phyloP scores from a whole-genome alignment of 2,329 filamentous ascomycete species.

The Fusarium tanahbumbuense region DNA sequence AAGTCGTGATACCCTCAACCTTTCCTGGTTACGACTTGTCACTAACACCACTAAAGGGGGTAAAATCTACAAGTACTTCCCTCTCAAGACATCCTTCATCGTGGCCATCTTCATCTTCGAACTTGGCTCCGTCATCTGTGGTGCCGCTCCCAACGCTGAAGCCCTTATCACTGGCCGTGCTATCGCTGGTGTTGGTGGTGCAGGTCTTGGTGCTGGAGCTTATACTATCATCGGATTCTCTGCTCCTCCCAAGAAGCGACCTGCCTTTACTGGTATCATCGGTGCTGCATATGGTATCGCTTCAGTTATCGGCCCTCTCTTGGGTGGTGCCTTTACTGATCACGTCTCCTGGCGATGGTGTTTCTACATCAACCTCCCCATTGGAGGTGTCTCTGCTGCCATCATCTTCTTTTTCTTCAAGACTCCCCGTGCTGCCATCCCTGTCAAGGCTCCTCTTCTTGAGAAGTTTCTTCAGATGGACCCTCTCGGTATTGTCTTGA shows the following conservation, averaged over 20 bases:
- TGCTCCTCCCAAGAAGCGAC: conserved; percentile 51
- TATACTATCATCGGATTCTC: conserved; percentile 63
- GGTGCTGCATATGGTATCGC: conserved; percentile 53
- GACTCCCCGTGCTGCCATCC: conserved; percentile 54
- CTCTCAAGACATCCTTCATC: conserved; percentile 63
- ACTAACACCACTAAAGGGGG: conserved; percentile 52
- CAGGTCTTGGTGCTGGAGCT: conserved; percentile 62
- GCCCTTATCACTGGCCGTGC: conserved; percentile 65
- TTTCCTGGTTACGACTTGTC: not conserved
- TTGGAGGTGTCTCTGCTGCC: conserved; percentile 50
- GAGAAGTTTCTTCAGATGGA: conserved; percentile 64
- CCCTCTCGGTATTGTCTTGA: conserved; percentile 56
- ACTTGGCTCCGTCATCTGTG: conserved; percentile 64
- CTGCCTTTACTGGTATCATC: conserved; percentile 54
- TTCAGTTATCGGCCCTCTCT: conserved; percentile 52
- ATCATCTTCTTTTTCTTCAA: conserved; percentile 58
- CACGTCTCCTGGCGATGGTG: conserved; percentile 55
- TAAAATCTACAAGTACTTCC: conserved; percentile 64
- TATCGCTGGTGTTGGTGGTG: conserved; percentile 59
- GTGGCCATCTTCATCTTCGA: conserved; percentile 64
- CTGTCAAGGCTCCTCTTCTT: conserved; percentile 50
- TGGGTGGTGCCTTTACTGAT: conserved; percentile 54
- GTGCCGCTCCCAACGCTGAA: conserved; percentile 58
- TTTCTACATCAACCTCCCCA: conserved; percentile 56
- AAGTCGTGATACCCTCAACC: conserved; percentile 32